Conservation (phyloP, 1,284 basidiomycete genomes). For the Fomes fomentarius region DNA sequence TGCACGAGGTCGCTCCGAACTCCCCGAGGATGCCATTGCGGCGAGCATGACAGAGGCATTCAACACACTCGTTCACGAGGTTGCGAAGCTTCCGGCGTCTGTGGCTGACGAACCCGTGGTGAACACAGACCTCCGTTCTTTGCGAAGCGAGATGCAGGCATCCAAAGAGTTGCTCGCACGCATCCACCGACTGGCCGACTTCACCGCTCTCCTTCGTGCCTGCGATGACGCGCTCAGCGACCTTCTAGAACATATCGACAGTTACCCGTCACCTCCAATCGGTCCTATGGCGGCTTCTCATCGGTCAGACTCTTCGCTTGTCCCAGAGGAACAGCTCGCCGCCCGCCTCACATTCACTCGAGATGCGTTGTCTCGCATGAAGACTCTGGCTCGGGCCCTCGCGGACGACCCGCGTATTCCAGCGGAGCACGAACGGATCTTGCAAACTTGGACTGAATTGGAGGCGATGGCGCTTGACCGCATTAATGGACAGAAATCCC, state of each 20-base stretch:
- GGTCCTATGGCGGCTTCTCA: conserved; percentile 56
- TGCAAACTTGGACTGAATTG: conserved; percentile 79
- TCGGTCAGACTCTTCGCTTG: conserved; percentile 39
- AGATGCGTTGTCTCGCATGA: conserved; percentile 50
- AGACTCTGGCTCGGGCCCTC: conserved; percentile 42
- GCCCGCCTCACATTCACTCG: conserved; percentile 66
- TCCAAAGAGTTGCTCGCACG: conserved; percentile 52
- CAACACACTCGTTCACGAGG: conserved; percentile 46
- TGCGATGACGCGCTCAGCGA: conserved; percentile 82
- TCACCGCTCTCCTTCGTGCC: conserved; percentile 49
- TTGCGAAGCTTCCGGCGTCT: conserved; percentile 48
- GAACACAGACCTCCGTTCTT: conserved; percentile 60
- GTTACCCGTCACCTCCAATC: conserved; percentile 61
- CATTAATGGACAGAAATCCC: conserved; percentile 59
- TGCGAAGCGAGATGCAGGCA: conserved; percentile 59
- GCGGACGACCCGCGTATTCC: conserved; percentile 59
- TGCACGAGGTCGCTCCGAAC: conserved; percentile 42
- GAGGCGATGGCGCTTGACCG: conserved; percentile 78
- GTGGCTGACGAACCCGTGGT: conserved; percentile 42
- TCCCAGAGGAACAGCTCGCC: conserved; percentile 68
- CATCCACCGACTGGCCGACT: conserved; percentile 53
- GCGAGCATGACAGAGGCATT: conserved; percentile 51
- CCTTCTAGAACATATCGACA: conserved; percentile 80
- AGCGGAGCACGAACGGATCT: conserved; percentile 61
- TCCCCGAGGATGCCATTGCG: conserved; percentile 56